Base-by-base conservation (phyloP, 805 yeast species). In the Schwanniomyces yamadae region DNA sequence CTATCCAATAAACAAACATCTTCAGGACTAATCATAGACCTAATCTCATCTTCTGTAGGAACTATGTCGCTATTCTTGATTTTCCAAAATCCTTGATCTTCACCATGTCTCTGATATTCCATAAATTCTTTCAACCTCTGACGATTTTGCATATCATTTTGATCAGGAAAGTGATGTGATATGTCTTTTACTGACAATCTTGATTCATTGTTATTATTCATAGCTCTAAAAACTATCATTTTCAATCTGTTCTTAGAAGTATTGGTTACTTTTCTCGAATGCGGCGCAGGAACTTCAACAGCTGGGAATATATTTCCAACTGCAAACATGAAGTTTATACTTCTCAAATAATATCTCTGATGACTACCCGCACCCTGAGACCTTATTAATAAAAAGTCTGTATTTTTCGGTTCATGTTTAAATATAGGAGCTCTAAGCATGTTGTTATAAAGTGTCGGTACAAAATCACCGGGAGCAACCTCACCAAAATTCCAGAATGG, bases 401-500 rank as follows among this genome's bases (percentile, higher is more conserved):
- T 88, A 16, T 70, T 59, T 16, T 73, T 70, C 0, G 81, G 71
- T 28, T 88, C 95, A 54, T 93, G 99, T 52, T 82, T 81, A 66
- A 87, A 91, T 2, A 91, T 75, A 0, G 99, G 99, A 0, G 99
- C 97, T 42, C 99, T 68, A 4, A 84, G 59, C 84, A 93, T 82
- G 50, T 88, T 84, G 57, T 91, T 93, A 64, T 93, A 93, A 31
- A 91, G 64, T 0, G 99, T 86, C 1, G 98, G 98, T 3, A 90
- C 96, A 37, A 88, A 78, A 49, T 84, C 87, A 2, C 99, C 99
- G 3, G 89, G 86, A 30, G 88, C 96, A 6, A 93, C 98, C 63
- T 84, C 86, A 1, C 99, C 99, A 66, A 89, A 93, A 58, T 90
- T 93, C 98, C 99, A 93, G 57, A 93, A 93, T 9, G 99, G 97